Percentiles rank a stretch among this genome's conserved stretches.
Evolutionary conservation across 495 filamentous ascomycete genomes (phyloP).

Genomic region (Penicillium argentinense): DNA sequence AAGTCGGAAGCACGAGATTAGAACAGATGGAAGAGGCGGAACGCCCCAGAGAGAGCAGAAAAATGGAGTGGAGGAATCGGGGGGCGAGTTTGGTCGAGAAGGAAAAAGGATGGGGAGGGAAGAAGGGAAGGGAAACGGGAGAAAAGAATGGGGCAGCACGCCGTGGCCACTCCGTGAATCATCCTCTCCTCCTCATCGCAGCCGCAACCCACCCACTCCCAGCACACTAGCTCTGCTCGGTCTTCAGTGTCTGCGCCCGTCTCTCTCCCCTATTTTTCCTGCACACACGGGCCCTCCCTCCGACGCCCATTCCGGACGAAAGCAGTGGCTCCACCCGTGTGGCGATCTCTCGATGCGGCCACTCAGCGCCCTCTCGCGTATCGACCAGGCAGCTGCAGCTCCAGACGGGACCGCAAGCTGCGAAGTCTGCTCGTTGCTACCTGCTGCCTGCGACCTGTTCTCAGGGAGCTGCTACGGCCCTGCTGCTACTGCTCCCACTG

Average conservation of each 20-base stretch:
- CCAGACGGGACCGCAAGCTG: background rate
- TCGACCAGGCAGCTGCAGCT: background rate
- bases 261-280: background rate
- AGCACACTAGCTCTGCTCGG: background rate
- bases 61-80: constrained; percentile 3
- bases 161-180: constrained; percentile 19
- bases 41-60: background rate
- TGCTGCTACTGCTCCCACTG: background rate
- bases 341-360: constrained; percentile 19
- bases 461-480: too few species aligned
- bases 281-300: constrained; percentile 1
- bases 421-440: background rate
- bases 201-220: background rate
- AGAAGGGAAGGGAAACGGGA: constrained; percentile 17
- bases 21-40: background rate
- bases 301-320: constrained; percentile 13
- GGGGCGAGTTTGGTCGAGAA: constrained; percentile 2
- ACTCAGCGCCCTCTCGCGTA: constrained; percentile 2
- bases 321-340: constrained; percentile 16
- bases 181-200: constrained; percentile 2
- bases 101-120: constrained; percentile 9
- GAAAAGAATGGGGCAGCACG: constrained; percentile 19
- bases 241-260: background rate
- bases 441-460: too few species aligned
- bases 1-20: constrained; percentile 12